A percentile compares a stretch with the other conserved stretches of the same genome.
Evolutionary conservation across 1,284 basidiomycete genomes (phyloP).

Genomic region (Irpex sp.): DNA sequence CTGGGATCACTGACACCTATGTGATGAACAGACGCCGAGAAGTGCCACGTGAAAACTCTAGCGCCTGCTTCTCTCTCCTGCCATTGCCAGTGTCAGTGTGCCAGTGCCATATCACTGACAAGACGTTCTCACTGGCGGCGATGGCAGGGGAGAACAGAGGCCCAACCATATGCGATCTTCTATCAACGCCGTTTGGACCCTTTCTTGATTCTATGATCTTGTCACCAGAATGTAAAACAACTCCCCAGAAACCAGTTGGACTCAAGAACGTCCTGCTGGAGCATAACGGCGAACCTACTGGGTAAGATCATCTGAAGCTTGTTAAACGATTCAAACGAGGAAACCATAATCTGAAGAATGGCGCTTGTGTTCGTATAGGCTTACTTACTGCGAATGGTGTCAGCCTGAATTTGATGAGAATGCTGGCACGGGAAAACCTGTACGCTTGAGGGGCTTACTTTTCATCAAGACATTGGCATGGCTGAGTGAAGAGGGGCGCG

Average conservation of each 20-base stretch:
- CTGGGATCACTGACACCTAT: slow-evolving; percentile 1
- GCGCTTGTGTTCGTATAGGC: background rate
- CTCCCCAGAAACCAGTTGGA: slow-evolving; percentile 14
- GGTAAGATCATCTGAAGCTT: slow-evolving; percentile 15
- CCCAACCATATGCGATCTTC: slow-evolving; percentile 11
- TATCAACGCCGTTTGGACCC: slow-evolving; percentile 28
- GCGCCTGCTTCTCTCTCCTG: background rate
- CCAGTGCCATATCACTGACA: no score
- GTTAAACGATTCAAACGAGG: background rate
- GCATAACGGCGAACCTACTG: slow-evolving; percentile 19
- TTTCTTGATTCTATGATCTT: slow-evolving; percentile 24
- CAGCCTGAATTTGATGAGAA: slow-evolving; percentile 3
- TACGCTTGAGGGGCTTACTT: background rate
- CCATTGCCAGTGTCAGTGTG: no score
- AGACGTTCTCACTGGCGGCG: background rate
- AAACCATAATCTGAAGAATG: no score
- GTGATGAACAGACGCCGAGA: background rate
- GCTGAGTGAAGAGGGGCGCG: slow-evolving; percentile 1
- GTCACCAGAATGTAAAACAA: slow-evolving; percentile 18
- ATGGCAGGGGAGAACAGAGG: background rate
- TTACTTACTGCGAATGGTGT: background rate
- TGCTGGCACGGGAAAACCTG: background rate
- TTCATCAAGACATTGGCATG: background rate
- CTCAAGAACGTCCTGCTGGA: slow-evolving; percentile 22
- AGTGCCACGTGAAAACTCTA: background rate